Evolutionary conservation across 179 eudicot genomes (phyloP).

Genomic region (Pouteria campechiana): DNA sequence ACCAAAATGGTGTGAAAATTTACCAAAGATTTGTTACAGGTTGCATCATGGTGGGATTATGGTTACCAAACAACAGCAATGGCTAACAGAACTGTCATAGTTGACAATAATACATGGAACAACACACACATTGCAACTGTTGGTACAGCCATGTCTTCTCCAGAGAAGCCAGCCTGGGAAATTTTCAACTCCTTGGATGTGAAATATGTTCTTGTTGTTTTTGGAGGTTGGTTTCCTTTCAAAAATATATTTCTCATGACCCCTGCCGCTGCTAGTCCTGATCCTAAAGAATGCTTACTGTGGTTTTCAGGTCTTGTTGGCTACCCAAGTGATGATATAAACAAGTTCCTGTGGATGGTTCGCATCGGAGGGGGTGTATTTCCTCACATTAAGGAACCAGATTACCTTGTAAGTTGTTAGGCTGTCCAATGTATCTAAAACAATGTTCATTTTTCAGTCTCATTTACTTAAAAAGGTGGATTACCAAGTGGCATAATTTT

Average conservation of each 20-base stretch:
- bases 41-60: constrained; percentile 99
- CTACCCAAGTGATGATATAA: constrained; percentile 95
- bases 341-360: constrained; percentile 98
- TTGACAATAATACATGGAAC: constrained; percentile 99
- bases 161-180: constrained; percentile 97
- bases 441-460: no score
- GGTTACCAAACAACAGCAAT: constrained; percentile 99
- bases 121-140: constrained; percentile 98
- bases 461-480: no score
- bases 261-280: no score
- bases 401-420: constrained; percentile 56
- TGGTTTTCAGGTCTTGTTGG: constrained; percentile 90
- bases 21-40: constrained; percentile 45
- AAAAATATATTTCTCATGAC: no score
- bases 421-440: no score
- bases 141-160: constrained; percentile 99
- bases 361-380: constrained; percentile 98
- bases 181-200: constrained; percentile 87
- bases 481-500: no score
- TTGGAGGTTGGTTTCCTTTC: constrained; percentile 71
- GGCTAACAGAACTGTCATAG: constrained; percentile 98
- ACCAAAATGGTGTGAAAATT: no score
- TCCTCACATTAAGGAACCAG: constrained; percentile 97
- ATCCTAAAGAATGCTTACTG: no score
- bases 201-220: constrained; percentile 91